These are phyloP conservation scores for Jamesozyma gamospora DNA, from an alignment of 805 yeast genomes.

Conservation along the genomic window DNA sequence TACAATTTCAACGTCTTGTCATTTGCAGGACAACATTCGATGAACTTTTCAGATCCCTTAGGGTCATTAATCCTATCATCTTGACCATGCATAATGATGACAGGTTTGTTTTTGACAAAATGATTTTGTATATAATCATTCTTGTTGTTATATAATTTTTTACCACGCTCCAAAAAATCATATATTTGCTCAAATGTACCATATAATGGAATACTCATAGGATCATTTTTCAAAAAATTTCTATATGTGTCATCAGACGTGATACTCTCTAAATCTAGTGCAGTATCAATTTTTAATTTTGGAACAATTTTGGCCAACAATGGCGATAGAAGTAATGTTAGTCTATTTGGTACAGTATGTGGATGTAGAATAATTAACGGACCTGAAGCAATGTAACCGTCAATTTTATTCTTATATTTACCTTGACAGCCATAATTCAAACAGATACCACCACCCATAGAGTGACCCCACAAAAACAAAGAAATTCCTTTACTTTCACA, in stretches of 20 bases:
- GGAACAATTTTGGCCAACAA: constrained; percentile 36
- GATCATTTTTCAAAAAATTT: constrained; percentile 36
- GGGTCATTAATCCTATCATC: constrained; percentile 53
- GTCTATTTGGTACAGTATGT: constrained; percentile 42
- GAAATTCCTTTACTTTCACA: constrained; percentile 17
- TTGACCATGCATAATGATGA: constrained; percentile 53
- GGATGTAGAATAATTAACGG: constrained; percentile 56
- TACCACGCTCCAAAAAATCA: constrained; percentile 59
- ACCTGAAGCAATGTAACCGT: constrained; percentile 42
- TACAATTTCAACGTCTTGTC: constrained; percentile 19
- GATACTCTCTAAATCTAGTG: constrained; percentile 43
- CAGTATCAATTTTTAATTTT: constrained; percentile 43
- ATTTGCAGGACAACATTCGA: constrained; percentile 22
- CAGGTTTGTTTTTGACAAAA: constrained; percentile 31
- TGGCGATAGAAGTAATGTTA: constrained; percentile 36
- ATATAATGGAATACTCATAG: constrained; percentile 36
- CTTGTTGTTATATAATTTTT: constrained; percentile 33
- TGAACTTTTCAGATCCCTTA: constrained; percentile 37
- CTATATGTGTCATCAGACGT: constrained; percentile 41
- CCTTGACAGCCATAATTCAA: constrained; percentile 56
- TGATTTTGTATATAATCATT: constrained; percentile 30
- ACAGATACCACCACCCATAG: constrained; percentile 74
- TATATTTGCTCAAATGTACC: constrained; percentile 48
- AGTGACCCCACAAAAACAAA: constrained; percentile 53
- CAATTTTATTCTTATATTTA: constrained; percentile 35